phyloP scores from a whole-genome alignment of 345 rosid species.

The Hypericum perforatum region DNA sequence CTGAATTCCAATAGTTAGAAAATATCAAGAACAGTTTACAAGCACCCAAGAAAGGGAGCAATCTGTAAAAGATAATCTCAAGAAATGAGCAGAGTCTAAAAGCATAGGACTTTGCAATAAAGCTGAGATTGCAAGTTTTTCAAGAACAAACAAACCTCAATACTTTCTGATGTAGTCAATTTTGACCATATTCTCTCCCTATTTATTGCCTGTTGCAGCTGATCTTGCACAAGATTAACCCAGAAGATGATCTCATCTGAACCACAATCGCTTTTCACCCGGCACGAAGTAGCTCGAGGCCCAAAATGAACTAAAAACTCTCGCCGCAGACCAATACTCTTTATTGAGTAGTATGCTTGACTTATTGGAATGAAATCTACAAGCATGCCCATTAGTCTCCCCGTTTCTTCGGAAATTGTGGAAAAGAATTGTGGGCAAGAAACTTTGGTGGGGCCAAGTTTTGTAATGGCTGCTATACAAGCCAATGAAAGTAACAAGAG shows the following conservation, averaged over 20 bases:
- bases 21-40: no score
- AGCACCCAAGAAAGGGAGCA: no score
- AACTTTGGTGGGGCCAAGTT: slow-evolving; percentile 80
- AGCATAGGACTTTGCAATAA: no score
- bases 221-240: slow-evolving; percentile 87
- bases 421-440: slow-evolving; percentile 66
- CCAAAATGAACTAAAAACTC: slow-evolving; percentile 96
- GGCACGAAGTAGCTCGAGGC: slow-evolving; percentile 72
- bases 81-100: no score
- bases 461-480: slow-evolving; percentile 70
- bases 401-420: slow-evolving; percentile 58
- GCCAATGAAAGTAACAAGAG: slow-evolving; percentile 73
- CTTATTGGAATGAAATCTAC: slow-evolving; percentile 63
- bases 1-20: no score
- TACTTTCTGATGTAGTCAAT: slow-evolving; percentile 85
- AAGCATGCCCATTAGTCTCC: slow-evolving; percentile 81
- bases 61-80: not conserved
- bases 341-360: slow-evolving; percentile 56
- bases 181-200: slow-evolving; percentile 98
- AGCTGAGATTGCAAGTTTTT: no score
- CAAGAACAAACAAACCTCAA: slow-evolving; percentile 49
- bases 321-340: slow-evolving; percentile 64
- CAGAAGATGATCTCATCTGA: slow-evolving; percentile 84
- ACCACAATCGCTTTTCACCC: slow-evolving; percentile 48
- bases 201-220: slow-evolving; percentile 74